phyloP scores from a whole-genome alignment of 164 flowering plant species.

The Liriodendron chinense region DNA sequence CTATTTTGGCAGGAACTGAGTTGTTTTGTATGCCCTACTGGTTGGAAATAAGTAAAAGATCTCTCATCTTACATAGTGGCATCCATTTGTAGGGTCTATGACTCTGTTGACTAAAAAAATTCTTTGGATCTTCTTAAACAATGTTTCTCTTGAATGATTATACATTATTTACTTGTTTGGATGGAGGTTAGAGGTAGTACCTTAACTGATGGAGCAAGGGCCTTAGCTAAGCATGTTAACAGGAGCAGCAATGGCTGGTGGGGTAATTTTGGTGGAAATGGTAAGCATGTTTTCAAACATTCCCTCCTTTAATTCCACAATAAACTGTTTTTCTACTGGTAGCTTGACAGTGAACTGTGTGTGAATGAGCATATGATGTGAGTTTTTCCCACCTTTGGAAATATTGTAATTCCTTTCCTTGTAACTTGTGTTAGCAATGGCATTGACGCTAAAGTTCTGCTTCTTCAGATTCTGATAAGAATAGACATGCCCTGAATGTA shows the following conservation, averaged over 20 bases:
- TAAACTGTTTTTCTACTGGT: background rate
- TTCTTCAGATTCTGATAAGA: constrained; percentile 57
- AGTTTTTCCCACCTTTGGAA: background rate
- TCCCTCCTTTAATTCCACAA: background rate
- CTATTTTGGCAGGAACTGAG: too few species aligned
- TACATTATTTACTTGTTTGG: constrained; percentile 11
- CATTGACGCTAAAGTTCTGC: background rate
- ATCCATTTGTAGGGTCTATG: background rate
- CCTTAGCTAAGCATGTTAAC: constrained; percentile 68
- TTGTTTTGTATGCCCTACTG: background rate
- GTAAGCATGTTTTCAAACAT: constrained; percentile 29
- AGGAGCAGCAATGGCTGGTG: constrained; percentile 58
- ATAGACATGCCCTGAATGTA: constrained; percentile 47
- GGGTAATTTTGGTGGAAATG: constrained; percentile 64
- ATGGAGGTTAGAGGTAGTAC: constrained; percentile 56
- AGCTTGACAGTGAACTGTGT: background rate
- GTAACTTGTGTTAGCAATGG: background rate
- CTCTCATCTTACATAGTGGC: background rate
- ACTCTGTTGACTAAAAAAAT: background rate
- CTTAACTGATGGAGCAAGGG: constrained; percentile 74
- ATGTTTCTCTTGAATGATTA: constrained; percentile 6
- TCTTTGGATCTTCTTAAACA: background rate
- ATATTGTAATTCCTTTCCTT: background rate
- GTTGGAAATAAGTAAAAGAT: background rate
- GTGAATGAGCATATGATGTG: background rate